These are phyloP conservation scores for Apiospora saccharicola DNA, from an alignment of 2,329 filamentous ascomycete species.

Conservation along the genomic window DNA sequence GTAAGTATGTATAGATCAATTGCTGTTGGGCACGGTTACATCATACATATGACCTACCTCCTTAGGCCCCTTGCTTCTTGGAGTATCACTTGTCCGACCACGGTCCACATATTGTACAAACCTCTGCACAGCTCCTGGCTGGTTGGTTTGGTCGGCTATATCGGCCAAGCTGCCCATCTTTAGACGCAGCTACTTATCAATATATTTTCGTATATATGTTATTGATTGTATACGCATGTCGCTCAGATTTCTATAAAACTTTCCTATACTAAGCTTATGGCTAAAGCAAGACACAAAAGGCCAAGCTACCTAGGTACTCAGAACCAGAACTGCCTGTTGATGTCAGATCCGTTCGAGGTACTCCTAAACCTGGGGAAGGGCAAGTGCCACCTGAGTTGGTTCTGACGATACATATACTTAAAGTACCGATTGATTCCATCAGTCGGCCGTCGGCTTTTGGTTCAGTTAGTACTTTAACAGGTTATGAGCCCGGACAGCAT, in stretches of 20 bases:
- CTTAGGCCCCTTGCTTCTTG: background rate
- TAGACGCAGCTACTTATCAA: background rate
- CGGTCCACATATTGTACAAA: constrained; percentile 11
- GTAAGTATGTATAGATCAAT: background rate
- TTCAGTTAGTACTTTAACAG: no score
- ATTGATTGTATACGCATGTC: background rate
- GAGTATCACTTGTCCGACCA: constrained; percentile 4
- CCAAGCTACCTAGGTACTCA: no score
- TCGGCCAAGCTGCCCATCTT: background rate
- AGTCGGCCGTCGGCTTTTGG: no score
- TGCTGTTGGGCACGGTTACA: constrained; percentile 8
- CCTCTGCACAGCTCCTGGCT: background rate
- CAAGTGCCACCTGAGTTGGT: constrained; percentile 16
- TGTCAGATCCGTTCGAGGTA: background rate
- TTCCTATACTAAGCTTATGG: background rate
- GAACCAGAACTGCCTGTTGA: background rate
- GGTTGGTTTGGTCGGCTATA: background rate
- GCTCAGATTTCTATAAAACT: background rate
- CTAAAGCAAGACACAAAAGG: background rate
- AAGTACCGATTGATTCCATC: no score
- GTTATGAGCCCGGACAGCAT: no score
- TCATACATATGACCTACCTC: background rate
- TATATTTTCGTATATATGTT: no score
- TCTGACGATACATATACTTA: no score
- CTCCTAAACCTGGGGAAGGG: constrained; percentile 16